These are phyloP conservation scores for Pleodorina starrii DNA, from an alignment of 139 green algal genomes.

Conservation along the genomic window DNA sequence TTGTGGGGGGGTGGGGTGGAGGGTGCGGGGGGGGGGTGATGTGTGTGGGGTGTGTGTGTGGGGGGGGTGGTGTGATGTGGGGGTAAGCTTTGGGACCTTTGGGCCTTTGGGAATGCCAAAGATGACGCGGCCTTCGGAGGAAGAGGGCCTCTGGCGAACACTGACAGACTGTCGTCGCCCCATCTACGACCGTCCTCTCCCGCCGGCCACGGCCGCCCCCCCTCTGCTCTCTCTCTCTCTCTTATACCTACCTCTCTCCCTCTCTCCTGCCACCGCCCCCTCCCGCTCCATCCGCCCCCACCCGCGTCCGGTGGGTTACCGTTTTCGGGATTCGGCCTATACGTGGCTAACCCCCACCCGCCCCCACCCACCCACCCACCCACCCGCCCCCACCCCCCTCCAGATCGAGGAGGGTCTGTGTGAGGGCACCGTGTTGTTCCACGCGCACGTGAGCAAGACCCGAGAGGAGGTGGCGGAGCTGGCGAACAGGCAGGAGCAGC, in stretches of 20 bases:
- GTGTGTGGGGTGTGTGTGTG: neutral
- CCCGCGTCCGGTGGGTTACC: too few relatives aligned
- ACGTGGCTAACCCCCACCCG: neutral
- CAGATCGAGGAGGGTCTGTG: slow-evolving; percentile 94
- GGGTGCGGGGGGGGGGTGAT: neutral
- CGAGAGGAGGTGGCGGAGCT: slow-evolving; percentile 70
- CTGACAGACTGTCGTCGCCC: too few relatives aligned
- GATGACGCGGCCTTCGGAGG: too few relatives aligned
- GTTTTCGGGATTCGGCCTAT: too few relatives aligned
- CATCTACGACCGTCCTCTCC: too few relatives aligned
- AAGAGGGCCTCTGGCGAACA: too few relatives aligned
- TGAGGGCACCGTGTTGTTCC: slow-evolving; percentile 91
- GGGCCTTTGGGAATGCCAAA: neutral
- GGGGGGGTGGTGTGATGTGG: neutral
- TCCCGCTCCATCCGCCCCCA: too few relatives aligned
- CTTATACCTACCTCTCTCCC: too few relatives aligned
- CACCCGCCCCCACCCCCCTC: neutral
- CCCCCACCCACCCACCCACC: neutral
- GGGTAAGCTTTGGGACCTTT: neutral
- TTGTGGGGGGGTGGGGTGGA: neutral
- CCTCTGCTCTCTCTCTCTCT: too few relatives aligned
- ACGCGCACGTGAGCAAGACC: slow-evolving; percentile 83
- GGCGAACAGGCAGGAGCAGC: slow-evolving; percentile 63
- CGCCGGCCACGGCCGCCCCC: too few relatives aligned
- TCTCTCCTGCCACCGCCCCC: too few relatives aligned